A percentile compares a stretch with the other conserved stretches of the same genome.
Evolutionary conservation across 176 grass and related monocot genomes (phyloP).

Genomic region (Cocos nucifera): DNA sequence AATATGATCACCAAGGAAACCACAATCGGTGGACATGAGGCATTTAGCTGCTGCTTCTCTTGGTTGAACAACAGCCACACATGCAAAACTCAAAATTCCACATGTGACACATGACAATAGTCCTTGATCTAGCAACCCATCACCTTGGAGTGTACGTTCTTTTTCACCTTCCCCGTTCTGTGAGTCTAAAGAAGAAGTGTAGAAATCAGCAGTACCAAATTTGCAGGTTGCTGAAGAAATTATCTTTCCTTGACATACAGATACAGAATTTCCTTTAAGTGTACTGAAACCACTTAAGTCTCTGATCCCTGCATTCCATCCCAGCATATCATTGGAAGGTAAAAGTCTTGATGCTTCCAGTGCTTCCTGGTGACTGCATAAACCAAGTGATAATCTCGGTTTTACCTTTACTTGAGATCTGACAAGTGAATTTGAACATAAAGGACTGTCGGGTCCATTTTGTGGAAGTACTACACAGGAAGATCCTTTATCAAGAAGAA

Average conservation of each 20-base stretch:
- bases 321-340: conserved; percentile 25
- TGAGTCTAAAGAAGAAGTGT: conserved; percentile 35
- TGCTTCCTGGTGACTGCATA: conserved; percentile 32
- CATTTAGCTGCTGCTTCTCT: conserved; percentile 62
- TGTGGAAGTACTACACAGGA: conserved; percentile 74
- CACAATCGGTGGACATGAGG: conserved; percentile 46
- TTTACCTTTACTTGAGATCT: conserved; percentile 40
- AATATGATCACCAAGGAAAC: conserved; percentile 23
- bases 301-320: conserved; percentile 21
- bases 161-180: conserved; percentile 34
- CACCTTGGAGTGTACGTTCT: conserved; percentile 23
- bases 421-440: conserved; percentile 20
- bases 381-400: conserved; percentile 39
- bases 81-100: conserved; percentile 93
- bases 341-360: conserved; percentile 26
- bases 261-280: conserved; percentile 23
- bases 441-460: conserved; percentile 38
- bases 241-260: conserved; percentile 32
- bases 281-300: conserved; percentile 30
- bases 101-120: conserved; percentile 86
- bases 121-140: conserved; percentile 79
- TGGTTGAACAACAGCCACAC: conserved; percentile 84
- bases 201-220: conserved; percentile 32
- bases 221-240: conserved; percentile 45
- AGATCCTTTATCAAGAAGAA: conserved; percentile 61